Evolutionary conservation across 257 asterid species (phyloP).

Genomic region (Agastache rugosa): DNA sequence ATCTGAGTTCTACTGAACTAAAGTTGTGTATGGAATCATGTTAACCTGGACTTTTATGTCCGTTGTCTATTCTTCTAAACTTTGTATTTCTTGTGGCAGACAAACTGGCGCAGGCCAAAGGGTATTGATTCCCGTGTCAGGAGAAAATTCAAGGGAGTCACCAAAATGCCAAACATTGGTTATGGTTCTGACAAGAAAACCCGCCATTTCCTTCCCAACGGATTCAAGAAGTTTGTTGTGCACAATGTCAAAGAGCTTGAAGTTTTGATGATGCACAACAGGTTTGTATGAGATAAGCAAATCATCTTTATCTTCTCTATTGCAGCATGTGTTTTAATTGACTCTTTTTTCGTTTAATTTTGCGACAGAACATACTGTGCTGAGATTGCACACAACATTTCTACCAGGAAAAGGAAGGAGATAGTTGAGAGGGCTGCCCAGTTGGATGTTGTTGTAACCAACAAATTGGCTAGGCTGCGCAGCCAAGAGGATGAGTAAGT

Average conservation of each 20-base stretch:
- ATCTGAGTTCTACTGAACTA: neutral
- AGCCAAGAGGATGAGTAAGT: constrained; percentile 61
- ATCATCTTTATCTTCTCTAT: neutral
- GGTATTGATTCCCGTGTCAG: constrained; percentile 63
- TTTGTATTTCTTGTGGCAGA: constrained; percentile 28
- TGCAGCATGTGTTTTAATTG: neutral
- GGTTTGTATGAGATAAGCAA: neutral
- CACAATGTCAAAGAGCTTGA: constrained; percentile 55
- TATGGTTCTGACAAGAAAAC: constrained; percentile 63
- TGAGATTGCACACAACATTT: constrained; percentile 55
- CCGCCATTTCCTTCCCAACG: constrained; percentile 58
- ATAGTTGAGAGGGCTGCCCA: constrained; percentile 58
- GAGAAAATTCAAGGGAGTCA: constrained; percentile 58
- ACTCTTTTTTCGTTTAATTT: neutral
- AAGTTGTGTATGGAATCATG: neutral
- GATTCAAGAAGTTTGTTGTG: constrained; percentile 57
- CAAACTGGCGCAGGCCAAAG: constrained; percentile 62
- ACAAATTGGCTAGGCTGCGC: constrained; percentile 58
- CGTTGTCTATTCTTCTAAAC: neutral
- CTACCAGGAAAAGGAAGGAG: constrained; percentile 53
- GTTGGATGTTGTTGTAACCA: constrained; percentile 54
- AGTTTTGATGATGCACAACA: constrained; percentile 58
- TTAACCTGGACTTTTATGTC: neutral
- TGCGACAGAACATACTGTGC: constrained; percentile 60
- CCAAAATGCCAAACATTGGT: constrained; percentile 58